Evolutionary conservation across 2,329 filamentous ascomycete species (phyloP).

Genomic region (Cercospora sesami): DNA sequence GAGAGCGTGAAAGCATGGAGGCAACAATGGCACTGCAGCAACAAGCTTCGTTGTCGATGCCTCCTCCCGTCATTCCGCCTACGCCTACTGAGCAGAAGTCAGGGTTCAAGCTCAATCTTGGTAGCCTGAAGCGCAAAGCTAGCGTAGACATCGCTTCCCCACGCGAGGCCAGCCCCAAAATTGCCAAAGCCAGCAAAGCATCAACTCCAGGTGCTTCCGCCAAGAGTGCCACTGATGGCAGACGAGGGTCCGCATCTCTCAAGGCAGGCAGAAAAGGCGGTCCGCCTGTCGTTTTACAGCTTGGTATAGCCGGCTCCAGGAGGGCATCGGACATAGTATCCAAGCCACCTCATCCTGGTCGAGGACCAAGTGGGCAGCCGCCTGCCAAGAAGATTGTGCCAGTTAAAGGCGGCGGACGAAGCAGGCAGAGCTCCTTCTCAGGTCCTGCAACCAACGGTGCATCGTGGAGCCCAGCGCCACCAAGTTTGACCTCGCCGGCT

Average conservation of each 20-base stretch:
- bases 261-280: constrained; percentile 17
- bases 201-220: constrained; percentile 23
- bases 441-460: constrained; percentile 10
- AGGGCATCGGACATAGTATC: constrained; percentile 27
- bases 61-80: constrained; percentile 17
- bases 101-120: constrained; percentile 33
- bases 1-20: constrained; percentile 19
- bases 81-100: constrained; percentile 28
- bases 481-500: constrained; percentile 23
- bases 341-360: constrained; percentile 19
- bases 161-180: constrained; percentile 33
- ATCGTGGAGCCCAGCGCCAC: constrained; percentile 18
- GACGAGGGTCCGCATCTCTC: constrained; percentile 9
- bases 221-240: constrained; percentile 7
- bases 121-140: constrained; percentile 32
- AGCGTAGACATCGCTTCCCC: constrained; percentile 23
- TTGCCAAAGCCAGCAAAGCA: constrained; percentile 29
- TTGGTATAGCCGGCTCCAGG: constrained; percentile 21
- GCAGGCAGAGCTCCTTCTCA: constrained; percentile 13
- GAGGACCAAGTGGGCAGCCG: constrained; percentile 11
- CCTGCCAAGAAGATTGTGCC: constrained; percentile 18
- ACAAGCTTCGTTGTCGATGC: constrained; percentile 20
- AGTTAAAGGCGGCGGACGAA: constrained; percentile 11
- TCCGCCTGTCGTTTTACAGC: constrained; percentile 15
- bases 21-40: constrained; percentile 15